Base-by-base conservation (phyloP, 495 filamentous ascomycete species). In the Tuber aestivum region DNA sequence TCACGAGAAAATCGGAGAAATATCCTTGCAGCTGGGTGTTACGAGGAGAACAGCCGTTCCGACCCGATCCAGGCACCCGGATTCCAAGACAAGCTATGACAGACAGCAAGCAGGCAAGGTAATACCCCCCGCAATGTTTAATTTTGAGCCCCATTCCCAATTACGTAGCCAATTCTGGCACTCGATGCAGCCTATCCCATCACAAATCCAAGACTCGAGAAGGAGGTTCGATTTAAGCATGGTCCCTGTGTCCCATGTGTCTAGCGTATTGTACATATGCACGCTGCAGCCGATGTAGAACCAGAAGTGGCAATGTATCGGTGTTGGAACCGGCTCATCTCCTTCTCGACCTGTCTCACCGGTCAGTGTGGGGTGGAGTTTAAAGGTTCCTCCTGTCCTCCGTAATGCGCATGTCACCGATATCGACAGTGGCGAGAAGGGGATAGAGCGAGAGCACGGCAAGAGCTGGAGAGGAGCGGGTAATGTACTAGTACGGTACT, bases 121-220 rank as follows among this genome's bases (percentile, higher is more conserved):
- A 65, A 70, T 27, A 41, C n/a, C 61, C 69, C 69, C 71, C n/a
- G 76, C 71, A 79, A 77, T 35, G 70, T 76, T 75, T 76, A 75
- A 75, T 70, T 75, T 73, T 75, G 56, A 79, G 76, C 76, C 76
- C 74, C 77, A 70, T 72, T 73, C 65, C 70, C 70, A n/a, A 65
- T 65, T 65, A 65, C 56, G 56, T 65, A 65, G 56, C 14, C 27
- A 65, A 18, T 35, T 65, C 16, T 35, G 27, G 27, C 16, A 32
- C 27, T 20, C 12, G 27, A 18, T 35, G 56, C 56, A 35, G 27
- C 12, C 56, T 35, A 35, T 35, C 56, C n/a, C 16, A 35, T 65
- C 56, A 65, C 35, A 32, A 65, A 65, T 65, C 56, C 32, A 35
- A 12, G 27, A 5, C 14, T 35, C 32, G 32, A 32, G 56, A 35